Evolutionary conservation across 768 basidiomycete species (phyloP).

Genomic region (Boletus vinaceobasis): DNA sequence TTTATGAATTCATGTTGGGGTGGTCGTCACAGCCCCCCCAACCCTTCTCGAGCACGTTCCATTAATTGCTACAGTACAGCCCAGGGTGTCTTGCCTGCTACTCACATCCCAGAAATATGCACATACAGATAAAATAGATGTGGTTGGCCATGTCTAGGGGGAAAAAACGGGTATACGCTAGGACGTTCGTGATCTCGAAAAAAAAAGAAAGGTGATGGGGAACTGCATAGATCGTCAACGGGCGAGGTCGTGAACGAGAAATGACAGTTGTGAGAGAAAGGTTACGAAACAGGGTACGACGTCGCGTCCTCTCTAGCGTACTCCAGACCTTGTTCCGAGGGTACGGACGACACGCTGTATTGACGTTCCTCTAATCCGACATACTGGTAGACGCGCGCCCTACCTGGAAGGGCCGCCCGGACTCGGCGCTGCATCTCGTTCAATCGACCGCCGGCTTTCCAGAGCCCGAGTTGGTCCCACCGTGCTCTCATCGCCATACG

Average conservation of each 20-base stretch:
- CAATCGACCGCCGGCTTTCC: slow-evolving; percentile 26
- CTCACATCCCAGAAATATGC: slow-evolving; percentile 7
- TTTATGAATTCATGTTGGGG: slow-evolving; percentile 5
- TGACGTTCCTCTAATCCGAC: slow-evolving; percentile 20
- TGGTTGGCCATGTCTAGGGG: slow-evolving; percentile 10
- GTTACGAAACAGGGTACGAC: slow-evolving; percentile 9
- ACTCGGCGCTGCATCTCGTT: slow-evolving; percentile 29
- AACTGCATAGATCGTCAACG: not conserved
- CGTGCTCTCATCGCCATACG: slow-evolving; percentile 26
- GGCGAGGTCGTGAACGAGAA: slow-evolving; percentile 16
- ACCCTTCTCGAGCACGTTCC: slow-evolving; percentile 5
- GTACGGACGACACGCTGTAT: not conserved
- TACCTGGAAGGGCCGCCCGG: slow-evolving; percentile 24
- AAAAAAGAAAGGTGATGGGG: not conserved
- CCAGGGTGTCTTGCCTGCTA: slow-evolving; percentile 1
- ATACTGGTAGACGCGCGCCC: slow-evolving; percentile 31
- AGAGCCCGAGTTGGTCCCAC: slow-evolving; percentile 28
- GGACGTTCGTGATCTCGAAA: slow-evolving; percentile 2
- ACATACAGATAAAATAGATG: slow-evolving; percentile 17
- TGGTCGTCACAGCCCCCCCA: not conserved
- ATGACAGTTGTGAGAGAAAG: slow-evolving; percentile 2
- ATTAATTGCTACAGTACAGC: slow-evolving; percentile 14
- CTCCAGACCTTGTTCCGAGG: not conserved
- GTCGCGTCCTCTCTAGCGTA: not conserved
- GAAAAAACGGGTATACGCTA: slow-evolving; percentile 8